These are phyloP conservation scores for Afroboletus lepidellus DNA, from an alignment of 1,284 basidiomycete species.

Conservation along the genomic window DNA sequence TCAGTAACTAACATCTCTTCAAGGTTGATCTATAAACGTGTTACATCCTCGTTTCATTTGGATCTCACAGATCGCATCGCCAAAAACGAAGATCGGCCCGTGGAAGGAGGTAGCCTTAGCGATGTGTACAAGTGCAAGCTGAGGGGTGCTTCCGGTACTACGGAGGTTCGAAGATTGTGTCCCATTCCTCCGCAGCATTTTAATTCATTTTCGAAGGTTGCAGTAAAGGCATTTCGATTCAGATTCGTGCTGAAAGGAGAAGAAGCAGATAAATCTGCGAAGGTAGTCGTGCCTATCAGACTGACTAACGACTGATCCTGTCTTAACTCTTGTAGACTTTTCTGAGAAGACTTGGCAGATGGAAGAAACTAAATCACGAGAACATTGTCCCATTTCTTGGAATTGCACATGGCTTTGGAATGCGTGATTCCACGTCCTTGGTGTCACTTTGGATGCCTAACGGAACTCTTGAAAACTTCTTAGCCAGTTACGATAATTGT, in stretches of 20 bases:
- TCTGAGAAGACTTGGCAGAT: not conserved
- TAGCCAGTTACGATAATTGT: not conserved
- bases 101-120: not conserved
- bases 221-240: slow-evolving; percentile 4
- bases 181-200: too few species aligned
- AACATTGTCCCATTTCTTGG: too few species aligned
- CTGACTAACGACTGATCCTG: too few species aligned
- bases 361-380: not conserved
- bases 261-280: not conserved
- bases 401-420: not conserved
- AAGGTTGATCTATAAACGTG: not conserved
- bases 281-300: not conserved
- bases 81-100: not conserved
- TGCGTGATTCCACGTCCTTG: not conserved
- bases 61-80: not conserved
- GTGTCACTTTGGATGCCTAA: too few species aligned
- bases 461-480: slow-evolving; percentile 1
- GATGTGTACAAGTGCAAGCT: not conserved
- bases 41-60: too few species aligned
- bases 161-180: not conserved
- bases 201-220: slow-evolving; percentile 2
- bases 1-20: not conserved
- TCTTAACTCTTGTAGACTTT: not conserved
- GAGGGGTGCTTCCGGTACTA: not conserved
- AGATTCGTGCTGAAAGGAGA: not conserved